Base-by-base conservation (phyloP, 345 rosid species). In the Ceriops zippeliana region DNA sequence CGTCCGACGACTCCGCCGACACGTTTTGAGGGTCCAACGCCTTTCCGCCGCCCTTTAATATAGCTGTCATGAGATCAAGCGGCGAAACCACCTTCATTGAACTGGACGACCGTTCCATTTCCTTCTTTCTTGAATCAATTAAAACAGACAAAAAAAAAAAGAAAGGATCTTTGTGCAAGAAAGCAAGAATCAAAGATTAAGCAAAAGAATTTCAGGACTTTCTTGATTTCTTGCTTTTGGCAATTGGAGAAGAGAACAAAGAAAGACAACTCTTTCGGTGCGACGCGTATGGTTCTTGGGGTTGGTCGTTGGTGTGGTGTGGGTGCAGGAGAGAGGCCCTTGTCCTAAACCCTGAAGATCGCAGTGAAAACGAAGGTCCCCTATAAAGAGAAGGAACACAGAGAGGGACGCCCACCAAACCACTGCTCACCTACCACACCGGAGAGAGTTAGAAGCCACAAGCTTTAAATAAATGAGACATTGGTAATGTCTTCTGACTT, bases 21-120 rank as follows among this genome's bases (percentile, higher is more conserved):
- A 77, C 80, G 74, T 90, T 89, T 13, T 89, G 71, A 0, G 85
- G 89, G 84, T 89, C 96, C 70, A 82, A 54, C 58, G 2, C 49
- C 49, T 42, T 65, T 15, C 85, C 85, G 49, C 28, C 58, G 16
- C 93, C 93, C 71, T 71, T 84, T 70, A 95, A 84, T 51, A 95
- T 81, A 1, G 99, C 98, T 0, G 93, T 63, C 88, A 95, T 82
- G 26, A 91, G 85, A 81, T 90, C 98, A 54, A 90, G 69, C 3
- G 97, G 92, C 53, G 89, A 90, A 20, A 79, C 72, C 46, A 81
- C 73, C 46, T 83, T 86, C 67, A 86, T 66, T 0, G 83, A 74
- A 52, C 31, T 60, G 15, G 83, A 30, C 20, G 77, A 53, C 17
- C 75, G 13, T 64, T 77, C 63, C 77, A 73, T 72, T 42, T 24